These are phyloP conservation scores for Arabidopsis lyrata DNA, from an alignment of 441 rosid species.

Conservation along the genomic window DNA sequence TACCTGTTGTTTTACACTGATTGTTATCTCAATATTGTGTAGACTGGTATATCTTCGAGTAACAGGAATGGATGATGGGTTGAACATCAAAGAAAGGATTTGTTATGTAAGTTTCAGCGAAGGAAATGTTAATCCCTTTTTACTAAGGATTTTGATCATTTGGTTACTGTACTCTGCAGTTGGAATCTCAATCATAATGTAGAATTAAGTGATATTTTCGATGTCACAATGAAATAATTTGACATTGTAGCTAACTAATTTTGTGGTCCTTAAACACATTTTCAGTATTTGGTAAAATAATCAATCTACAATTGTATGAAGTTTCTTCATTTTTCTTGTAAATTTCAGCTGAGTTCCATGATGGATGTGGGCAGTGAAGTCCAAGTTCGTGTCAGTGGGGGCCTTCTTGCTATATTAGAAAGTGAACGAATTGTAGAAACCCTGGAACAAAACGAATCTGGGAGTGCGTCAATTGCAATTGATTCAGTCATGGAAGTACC, in stretches of 20 bases:
- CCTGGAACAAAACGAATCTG: conserved; percentile 79
- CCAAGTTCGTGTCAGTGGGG: conserved; percentile 94
- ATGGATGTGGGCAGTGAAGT: conserved; percentile 94
- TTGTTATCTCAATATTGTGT: conserved; percentile 35
- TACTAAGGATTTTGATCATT: background rate
- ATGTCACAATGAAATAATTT: conserved; percentile 3
- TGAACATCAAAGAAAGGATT: conserved; percentile 88
- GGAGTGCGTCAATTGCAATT: conserved; percentile 77
- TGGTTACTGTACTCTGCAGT: conserved; percentile 15
- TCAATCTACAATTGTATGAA: background rate
- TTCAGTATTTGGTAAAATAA: conserved; percentile 5
- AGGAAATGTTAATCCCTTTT: background rate
- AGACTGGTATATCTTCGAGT: conserved; percentile 93
- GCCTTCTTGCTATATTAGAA: conserved; percentile 95
- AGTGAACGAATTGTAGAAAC: conserved; percentile 89
- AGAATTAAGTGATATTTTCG: background rate
- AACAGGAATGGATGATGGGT: conserved; percentile 93
- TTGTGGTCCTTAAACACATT: conserved; percentile 16
- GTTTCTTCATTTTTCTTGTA: conserved; percentile 14
- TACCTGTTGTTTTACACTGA: conserved; percentile 15
- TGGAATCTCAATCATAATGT: conserved; percentile 3
- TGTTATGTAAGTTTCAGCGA: conserved; percentile 65
- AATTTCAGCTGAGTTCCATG: conserved; percentile 87
- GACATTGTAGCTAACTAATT: conserved; percentile 8
- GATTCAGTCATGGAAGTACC: conserved; percentile 82